Evolutionary conservation across 2,329 filamentous ascomycete genomes (phyloP).

Genomic region (Elsinoe fawcettii): DNA sequence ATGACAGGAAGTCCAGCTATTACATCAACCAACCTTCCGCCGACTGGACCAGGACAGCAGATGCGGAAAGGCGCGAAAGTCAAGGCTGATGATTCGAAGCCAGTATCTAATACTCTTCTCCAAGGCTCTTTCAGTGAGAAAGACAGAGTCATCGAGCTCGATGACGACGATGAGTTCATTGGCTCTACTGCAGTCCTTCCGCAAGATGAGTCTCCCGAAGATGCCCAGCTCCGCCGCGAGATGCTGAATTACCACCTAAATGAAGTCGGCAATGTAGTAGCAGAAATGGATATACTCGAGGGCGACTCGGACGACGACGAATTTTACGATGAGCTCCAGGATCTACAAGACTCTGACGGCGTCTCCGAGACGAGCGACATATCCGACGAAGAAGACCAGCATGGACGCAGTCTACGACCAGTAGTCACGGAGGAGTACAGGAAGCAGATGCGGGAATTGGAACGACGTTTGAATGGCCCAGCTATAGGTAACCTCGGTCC

Average conservation of each 20-base stretch:
- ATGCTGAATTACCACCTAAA: conserved; percentile 87
- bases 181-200: conserved; percentile 52
- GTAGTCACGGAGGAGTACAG: conserved; percentile 68
- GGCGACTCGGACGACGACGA: conserved; percentile 43
- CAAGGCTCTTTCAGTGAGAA: conserved; percentile 17
- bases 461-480: conserved; percentile 61
- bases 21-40: too few relatives aligned
- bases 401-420: conserved; percentile 62
- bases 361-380: conserved; percentile 37
- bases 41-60: too few relatives aligned
- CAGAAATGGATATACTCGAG: conserved; percentile 79
- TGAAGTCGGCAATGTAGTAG: conserved; percentile 85
- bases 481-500: conserved; percentile 53
- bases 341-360: conserved; percentile 35
- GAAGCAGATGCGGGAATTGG: conserved; percentile 75
- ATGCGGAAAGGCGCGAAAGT: too few relatives aligned
- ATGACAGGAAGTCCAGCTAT: too few relatives aligned
- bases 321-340: conserved; percentile 39
- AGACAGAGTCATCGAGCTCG: conserved; percentile 38
- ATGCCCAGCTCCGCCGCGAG: conserved; percentile 69
- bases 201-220: conserved; percentile 68
- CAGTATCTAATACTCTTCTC: conserved; percentile 39
- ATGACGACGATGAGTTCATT: conserved; percentile 36
- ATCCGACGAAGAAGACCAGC: conserved; percentile 64
- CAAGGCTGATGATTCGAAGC: too few relatives aligned